Evolutionary conservation across 192 early-diverging fungal genomes (phyloP), one percentile per base, ranked within the genome.

Genomic region (Chytriomyces sp.): DNA sequence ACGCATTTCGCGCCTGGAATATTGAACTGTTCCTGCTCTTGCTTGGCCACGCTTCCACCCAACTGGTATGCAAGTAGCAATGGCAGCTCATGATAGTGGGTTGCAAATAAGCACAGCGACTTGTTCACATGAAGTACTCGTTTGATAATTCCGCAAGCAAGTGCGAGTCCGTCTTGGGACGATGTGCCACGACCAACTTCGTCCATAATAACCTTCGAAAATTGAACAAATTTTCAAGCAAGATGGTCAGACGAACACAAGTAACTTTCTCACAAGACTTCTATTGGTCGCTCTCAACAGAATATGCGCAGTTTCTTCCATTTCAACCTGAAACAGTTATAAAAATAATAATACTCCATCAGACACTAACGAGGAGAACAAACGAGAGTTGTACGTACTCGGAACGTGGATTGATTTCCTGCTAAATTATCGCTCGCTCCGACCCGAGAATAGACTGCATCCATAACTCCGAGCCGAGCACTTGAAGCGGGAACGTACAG

Each of bases 101-200:
- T 94, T 20, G 93, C 92, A 85, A 96, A 96, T 28, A 95, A 61
- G 0, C 82, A 85, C 9, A 89, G 85, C 1, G 87, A 86, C 6
- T 83, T 50, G 18, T 86, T 85, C 9, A 82, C 73, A 9, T 46
- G 13, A 11, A 90, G 81, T 6, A 94, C 79, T 78, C 93, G 77
- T 16, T 83, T 64, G 2, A 94, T 59, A 0, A 92, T 87, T 0
- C 91, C 87, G 62, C 87, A 85, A 8, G 93, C 93, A n/a, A 94
- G 83, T 0, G 92, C 89, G 1, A 88, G 72, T 0, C 93, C 93
- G 77, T 94, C 93, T 46, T 86, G 75, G 7, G 91, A 93, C 20
- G 90, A 91, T 0, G 93, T 95, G 0, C 93, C 94, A 46, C 94
- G 80, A 0, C 94, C 94, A 6, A 95, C 82, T 64, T 95, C 93